Evolutionary conservation across 257 asterid genomes (phyloP), one percentile per base, ranked within the genome.

Genomic region (Thymus mandschuricus): DNA sequence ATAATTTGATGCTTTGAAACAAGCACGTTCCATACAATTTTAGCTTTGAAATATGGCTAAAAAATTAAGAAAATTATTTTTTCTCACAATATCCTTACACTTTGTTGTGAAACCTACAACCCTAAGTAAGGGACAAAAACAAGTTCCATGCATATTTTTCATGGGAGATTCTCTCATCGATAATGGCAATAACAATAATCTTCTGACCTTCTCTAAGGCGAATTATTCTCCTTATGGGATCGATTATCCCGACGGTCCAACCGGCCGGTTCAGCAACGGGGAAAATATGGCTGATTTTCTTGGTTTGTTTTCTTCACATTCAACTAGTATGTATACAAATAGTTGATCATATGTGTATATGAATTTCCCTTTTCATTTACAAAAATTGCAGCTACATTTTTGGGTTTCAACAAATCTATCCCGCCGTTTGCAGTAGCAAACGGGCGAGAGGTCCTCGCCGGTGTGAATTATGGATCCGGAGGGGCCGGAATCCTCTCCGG

Each of bases 151-250:
- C 48, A 76, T 61, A 81, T 89, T 89, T 6, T 65, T 83, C 38
- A 82, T 88, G 56, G 96, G 96, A 3, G 96, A 89, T 70, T 89
- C 96, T 0, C 70, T 85, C 45, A 83, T 80, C 8, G 96, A 86
- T 60, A 86, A 86, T 75, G 96, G 96, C 11, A 89, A 89, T 40
- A 89, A 89, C 79, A 89, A 86, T 63, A 64, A 73, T 50, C 77
- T 86, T n/a, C 30, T 40, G 1, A 81, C 96, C 0, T 48, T 80
- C 57, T 86, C 92, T 11, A 85, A 60, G 74, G 89, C 92, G 2
- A 84, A 88, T 62, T 88, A 84, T 76, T 34, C 72, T 71, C 96
- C 96, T 33, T 88, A 88, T 30, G 96, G 96, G 6, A 64, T 88
- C 29, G 92, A 88, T 69, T 88, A 67, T 45, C 77, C 85, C 7